phyloP scores from a whole-genome alignment of 768 basidiomycete species.

The Galerina sulciceps region DNA sequence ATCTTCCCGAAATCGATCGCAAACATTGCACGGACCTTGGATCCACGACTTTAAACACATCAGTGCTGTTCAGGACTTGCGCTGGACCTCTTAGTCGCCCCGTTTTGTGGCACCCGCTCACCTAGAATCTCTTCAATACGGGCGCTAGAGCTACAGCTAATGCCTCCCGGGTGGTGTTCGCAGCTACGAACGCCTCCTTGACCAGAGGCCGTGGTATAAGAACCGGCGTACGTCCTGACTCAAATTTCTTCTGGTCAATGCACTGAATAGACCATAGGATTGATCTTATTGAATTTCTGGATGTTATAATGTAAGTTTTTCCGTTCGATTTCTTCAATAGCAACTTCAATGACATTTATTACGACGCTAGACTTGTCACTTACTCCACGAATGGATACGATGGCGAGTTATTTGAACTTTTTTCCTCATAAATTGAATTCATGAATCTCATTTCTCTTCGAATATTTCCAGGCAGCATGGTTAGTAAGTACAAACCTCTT shows the following conservation, averaged over 20 bases:
- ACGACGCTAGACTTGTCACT: not conserved
- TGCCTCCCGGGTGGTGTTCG: constrained; percentile 4
- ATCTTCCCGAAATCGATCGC: too few species aligned
- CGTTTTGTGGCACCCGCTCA: too few species aligned
- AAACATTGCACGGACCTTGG: too few species aligned
- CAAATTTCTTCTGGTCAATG: too few species aligned
- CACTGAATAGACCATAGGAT: too few species aligned
- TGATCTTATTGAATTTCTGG: too few species aligned
- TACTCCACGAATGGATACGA: constrained; percentile 26
- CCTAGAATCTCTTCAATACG: not conserved
- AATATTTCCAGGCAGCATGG: constrained; percentile 27
- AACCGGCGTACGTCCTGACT: constrained; percentile 23
- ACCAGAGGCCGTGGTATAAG: constrained; percentile 21
- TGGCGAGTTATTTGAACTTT: constrained; percentile 34
- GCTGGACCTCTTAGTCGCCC: too few species aligned
- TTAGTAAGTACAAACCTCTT: constrained; percentile 19
- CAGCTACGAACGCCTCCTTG: constrained; percentile 18
- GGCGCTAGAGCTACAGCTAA: not conserved
- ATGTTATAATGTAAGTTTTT: too few species aligned
- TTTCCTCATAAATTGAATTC: not conserved
- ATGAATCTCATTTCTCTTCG: not conserved
- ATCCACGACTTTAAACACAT: too few species aligned
- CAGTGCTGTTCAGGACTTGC: too few species aligned
- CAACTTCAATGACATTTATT: too few species aligned
- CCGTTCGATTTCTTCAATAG: too few species aligned